These are phyloP conservation scores for Pestalotiopsis sp. DNA, from an alignment of 2,329 filamentous ascomycete genomes.

Conservation along the genomic window DNA sequence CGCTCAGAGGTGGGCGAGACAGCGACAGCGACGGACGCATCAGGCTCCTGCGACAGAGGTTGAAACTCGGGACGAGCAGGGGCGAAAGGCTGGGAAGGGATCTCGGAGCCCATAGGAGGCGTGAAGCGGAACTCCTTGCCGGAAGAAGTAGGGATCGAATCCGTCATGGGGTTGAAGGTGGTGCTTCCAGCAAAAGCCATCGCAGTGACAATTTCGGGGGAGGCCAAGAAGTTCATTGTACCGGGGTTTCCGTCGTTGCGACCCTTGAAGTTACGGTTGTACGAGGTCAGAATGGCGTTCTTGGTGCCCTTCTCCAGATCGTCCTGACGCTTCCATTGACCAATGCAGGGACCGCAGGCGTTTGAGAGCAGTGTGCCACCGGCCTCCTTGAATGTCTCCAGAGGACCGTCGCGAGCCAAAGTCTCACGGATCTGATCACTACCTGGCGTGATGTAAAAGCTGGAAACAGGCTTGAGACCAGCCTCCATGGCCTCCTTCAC, in stretches of 20 bases:
- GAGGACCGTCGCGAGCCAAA: constrained; percentile 83
- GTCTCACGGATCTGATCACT: constrained; percentile 97
- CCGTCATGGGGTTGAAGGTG: constrained; percentile 94
- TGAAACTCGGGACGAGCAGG: constrained; percentile 67
- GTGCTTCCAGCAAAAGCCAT: constrained; percentile 92
- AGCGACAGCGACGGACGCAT: constrained; percentile 70
- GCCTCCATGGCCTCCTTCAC: constrained; percentile 88
- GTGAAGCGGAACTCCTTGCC: constrained; percentile 85
- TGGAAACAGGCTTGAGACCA: constrained; percentile 85
- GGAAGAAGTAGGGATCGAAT: constrained; percentile 76
- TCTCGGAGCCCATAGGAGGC: constrained; percentile 71
- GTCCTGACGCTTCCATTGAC: constrained; percentile 93
- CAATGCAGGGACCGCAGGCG: constrained; percentile 91
- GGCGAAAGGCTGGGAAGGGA: constrained; percentile 69
- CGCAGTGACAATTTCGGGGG: constrained; percentile 93
- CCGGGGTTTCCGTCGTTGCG: constrained; percentile 95
- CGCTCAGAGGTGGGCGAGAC: constrained; percentile 88
- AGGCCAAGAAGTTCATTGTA: constrained; percentile 99
- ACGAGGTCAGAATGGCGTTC: constrained; percentile 95
- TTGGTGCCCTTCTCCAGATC: constrained; percentile 79
- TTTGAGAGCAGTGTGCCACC: constrained; percentile 92
- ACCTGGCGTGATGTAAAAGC: constrained; percentile 95
- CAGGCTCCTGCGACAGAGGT: constrained; percentile 71
- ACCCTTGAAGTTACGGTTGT: constrained; percentile 97
- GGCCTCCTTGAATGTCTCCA: constrained; percentile 82